Conservation (phyloP, 805 yeast species). For the Kazachstania bromeliacearum region DNA sequence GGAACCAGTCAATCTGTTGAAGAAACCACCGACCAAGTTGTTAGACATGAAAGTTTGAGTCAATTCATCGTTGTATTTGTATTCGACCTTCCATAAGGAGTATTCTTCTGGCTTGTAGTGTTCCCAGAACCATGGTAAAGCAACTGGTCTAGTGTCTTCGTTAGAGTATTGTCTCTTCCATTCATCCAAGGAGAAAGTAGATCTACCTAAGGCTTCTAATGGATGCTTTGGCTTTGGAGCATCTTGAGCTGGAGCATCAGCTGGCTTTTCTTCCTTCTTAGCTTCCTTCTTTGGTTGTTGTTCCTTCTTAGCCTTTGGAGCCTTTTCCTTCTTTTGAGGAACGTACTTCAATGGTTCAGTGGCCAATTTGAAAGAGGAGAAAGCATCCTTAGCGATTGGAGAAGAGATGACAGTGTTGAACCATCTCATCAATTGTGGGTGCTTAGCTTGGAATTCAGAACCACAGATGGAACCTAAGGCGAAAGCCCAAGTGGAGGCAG, state of each 20-base stretch:
- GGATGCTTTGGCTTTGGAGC: slow-evolving; percentile 78
- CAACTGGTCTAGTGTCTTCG: slow-evolving; percentile 89
- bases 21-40: slow-evolving; percentile 96
- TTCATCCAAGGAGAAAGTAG: slow-evolving; percentile 66
- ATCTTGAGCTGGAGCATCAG: slow-evolving; percentile 33
- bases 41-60: slow-evolving; percentile 96
- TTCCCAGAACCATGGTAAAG: slow-evolving; percentile 98
- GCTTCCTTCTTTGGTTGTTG: slow-evolving; percentile 51
- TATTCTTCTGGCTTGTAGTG: slow-evolving; percentile 86
- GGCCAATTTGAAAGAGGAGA: slow-evolving; percentile 45
- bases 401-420: slow-evolving; percentile 45
- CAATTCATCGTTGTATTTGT: slow-evolving; percentile 96
- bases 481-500: slow-evolving; percentile 13
- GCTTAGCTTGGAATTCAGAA: slow-evolving; percentile 48
- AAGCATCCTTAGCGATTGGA: slow-evolving; percentile 39
- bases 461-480: slow-evolving; percentile 48
- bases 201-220: slow-evolving; percentile 69
- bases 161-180: slow-evolving; percentile 96
- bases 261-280: slow-evolving; percentile 34
- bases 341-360: slow-evolving; percentile 48
- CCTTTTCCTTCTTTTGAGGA: slow-evolving; percentile 66
- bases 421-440: slow-evolving; percentile 68
- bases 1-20: slow-evolving; percentile 87
- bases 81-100: slow-evolving; percentile 90
- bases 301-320: slow-evolving; percentile 32